phyloP scores from a whole-genome alignment of 768 basidiomycete species.

The Gautieria morchelliformis region DNA sequence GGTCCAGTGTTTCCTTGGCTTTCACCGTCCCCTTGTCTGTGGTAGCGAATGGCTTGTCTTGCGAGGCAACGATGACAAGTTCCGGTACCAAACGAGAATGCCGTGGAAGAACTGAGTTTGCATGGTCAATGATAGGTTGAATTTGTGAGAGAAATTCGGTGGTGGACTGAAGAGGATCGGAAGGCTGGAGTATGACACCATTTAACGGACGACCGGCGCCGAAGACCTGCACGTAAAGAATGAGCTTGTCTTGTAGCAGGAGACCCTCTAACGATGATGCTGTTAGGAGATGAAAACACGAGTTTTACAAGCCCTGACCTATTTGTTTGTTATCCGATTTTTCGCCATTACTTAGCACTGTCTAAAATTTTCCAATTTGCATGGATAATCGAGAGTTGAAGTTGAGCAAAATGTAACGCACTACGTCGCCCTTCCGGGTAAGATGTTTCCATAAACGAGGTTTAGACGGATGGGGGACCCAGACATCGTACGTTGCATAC shows the following conservation, averaged over 20 bases:
- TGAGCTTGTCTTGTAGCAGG: slow-evolving; percentile 13
- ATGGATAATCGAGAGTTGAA: neutral
- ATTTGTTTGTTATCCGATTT: slow-evolving; percentile 22
- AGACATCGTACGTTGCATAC: neutral
- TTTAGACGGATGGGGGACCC: neutral
- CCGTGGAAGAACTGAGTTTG: slow-evolving; percentile 17
- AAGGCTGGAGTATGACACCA: slow-evolving; percentile 15
- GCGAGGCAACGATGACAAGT: slow-evolving; percentile 17
- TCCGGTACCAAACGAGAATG: slow-evolving; percentile 20
- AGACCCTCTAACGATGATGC: slow-evolving; percentile 13
- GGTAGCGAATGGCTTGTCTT: slow-evolving; percentile 15
- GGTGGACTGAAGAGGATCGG: neutral
- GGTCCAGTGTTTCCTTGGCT: slow-evolving; percentile 6
- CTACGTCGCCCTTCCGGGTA: neutral
- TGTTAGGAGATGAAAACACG: neutral
- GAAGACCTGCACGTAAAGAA: slow-evolving; percentile 16
- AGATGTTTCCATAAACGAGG: neutral
- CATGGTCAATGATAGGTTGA: slow-evolving; percentile 17
- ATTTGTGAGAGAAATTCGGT: slow-evolving; percentile 13
- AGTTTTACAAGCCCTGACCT: slow-evolving; percentile 9
- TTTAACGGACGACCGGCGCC: slow-evolving; percentile 17
- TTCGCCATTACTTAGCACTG: slow-evolving; percentile 23
- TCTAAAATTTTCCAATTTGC: slow-evolving; percentile 9
- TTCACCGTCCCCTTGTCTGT: slow-evolving; percentile 14
- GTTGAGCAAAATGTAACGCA: neutral